phyloP scores from a whole-genome alignment of 2,329 filamentous ascomycete genomes.

The Dactylellina sp. region DNA sequence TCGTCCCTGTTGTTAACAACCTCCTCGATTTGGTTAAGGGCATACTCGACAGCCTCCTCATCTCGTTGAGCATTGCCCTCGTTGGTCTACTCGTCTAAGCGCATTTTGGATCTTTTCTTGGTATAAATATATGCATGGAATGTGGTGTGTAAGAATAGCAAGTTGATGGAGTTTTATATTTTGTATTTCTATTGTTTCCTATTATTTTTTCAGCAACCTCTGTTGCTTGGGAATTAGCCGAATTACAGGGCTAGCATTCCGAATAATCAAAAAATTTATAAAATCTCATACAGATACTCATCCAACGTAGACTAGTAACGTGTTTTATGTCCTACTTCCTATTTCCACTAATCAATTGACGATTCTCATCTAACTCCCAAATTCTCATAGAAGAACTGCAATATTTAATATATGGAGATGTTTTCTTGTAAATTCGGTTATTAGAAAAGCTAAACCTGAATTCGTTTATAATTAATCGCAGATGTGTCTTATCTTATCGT shows the following conservation, averaged over 20 bases:
- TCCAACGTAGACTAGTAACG: no score
- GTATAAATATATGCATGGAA: conserved; percentile 37
- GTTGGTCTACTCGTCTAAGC: conserved; percentile 32
- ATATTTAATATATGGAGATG: no score
- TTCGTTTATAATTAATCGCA: no score
- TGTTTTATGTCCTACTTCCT: no score
- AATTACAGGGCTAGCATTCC: neutral
- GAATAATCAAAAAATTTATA: no score
- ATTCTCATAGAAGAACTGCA: no score
- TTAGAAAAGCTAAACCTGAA: no score
- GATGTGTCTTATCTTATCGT: no score
- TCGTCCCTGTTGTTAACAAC: conserved; percentile 36
- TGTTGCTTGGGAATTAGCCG: neutral
- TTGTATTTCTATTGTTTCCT: neutral
- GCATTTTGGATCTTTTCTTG: neutral
- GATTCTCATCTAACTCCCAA: no score
- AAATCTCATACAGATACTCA: no score
- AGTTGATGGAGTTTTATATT: conserved; percentile 2
- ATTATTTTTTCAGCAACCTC: neutral
- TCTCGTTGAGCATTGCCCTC: conserved; percentile 28
- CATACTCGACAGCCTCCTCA: conserved; percentile 25
- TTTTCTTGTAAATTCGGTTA: no score
- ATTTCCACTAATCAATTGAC: no score
- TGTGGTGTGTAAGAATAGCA: neutral
- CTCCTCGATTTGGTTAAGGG: conserved; percentile 19